Conservation (phyloP, 768 basidiomycete species). For the Boletus subparvulus region DNA sequence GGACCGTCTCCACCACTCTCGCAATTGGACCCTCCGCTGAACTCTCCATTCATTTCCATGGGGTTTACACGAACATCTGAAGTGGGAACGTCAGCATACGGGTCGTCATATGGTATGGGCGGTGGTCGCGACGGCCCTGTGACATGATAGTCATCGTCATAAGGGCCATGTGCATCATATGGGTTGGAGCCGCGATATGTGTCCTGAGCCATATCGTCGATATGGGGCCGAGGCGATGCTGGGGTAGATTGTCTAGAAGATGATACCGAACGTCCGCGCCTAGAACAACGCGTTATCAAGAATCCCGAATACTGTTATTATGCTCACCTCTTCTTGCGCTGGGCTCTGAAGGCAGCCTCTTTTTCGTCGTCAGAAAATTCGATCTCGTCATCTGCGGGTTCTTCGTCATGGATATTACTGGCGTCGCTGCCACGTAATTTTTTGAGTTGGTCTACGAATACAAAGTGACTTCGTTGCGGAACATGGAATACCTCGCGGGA, state of each 20-base stretch:
- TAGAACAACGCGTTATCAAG: constrained; percentile 24
- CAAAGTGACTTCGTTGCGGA: constrained; percentile 75
- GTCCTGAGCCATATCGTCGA: constrained; percentile 53
- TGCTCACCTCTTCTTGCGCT: constrained; percentile 58
- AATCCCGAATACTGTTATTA: background rate
- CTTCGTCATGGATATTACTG: constrained; percentile 92
- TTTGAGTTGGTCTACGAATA: constrained; percentile 73
- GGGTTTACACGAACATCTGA: constrained; percentile 14
- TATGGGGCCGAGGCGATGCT: constrained; percentile 49
- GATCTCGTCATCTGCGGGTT: constrained; percentile 83
- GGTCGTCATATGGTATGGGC: constrained; percentile 78
- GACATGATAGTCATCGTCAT: constrained; percentile 59
- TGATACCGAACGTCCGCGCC: constrained; percentile 52
- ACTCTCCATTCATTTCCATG: background rate
- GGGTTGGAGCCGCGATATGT: constrained; percentile 53
- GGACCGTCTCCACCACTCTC: constrained; percentile 12
- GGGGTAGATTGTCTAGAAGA: constrained; percentile 60
- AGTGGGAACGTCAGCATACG: constrained; percentile 56
- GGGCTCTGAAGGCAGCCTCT: constrained; percentile 69
- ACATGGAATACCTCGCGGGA: constrained; percentile 79
- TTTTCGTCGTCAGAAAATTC: constrained; percentile 97
- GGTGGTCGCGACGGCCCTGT: constrained; percentile 58
- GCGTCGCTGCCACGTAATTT: constrained; percentile 87
- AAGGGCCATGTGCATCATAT: constrained; percentile 65
- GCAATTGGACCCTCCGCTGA: constrained; percentile 26